Evolutionary conservation across 805 yeast species (phyloP).

Genomic region (Dipodascopsis tothii): DNA sequence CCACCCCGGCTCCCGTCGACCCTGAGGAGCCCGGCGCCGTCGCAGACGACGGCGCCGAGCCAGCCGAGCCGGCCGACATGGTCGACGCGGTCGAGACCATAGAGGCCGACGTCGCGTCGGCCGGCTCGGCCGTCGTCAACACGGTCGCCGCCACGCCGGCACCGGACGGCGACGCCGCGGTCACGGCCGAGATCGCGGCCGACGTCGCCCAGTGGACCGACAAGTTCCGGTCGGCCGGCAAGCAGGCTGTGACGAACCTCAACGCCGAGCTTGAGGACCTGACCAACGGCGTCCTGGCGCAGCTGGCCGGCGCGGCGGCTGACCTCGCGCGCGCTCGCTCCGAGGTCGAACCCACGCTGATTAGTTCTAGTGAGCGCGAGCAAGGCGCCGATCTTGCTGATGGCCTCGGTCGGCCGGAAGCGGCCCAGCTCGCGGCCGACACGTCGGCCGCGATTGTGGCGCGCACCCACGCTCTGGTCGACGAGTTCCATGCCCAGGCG

Average conservation of each 20-base stretch:
- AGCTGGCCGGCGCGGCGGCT: neutral
- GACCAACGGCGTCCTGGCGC: neutral
- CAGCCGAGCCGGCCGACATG: too few relatives aligned
- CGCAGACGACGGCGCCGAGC: too few relatives aligned
- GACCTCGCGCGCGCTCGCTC: neutral
- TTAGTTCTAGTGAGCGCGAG: too few relatives aligned
- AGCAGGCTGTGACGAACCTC: constrained; percentile 14
- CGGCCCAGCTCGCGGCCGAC: neutral
- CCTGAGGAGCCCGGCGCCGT: too few relatives aligned
- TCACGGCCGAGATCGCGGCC: constrained; percentile 1
- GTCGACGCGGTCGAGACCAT: too few relatives aligned
- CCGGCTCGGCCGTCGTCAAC: too few relatives aligned
- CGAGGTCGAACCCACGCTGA: neutral
- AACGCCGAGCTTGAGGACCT: constrained; percentile 8
- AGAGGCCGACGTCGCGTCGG: too few relatives aligned
- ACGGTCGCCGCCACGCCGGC: too few relatives aligned
- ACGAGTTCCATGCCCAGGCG: constrained; percentile 9
- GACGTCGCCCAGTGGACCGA: constrained; percentile 13
- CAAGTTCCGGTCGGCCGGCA: constrained; percentile 17
- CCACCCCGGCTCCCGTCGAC: too few relatives aligned
- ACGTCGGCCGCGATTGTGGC: neutral
- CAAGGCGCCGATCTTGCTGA: too few relatives aligned
- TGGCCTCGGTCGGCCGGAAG: too few relatives aligned
- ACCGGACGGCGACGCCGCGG: neutral
- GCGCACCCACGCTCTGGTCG: too few relatives aligned